Evolutionary conservation across 2,329 filamentous ascomycete species (phyloP).

Genomic region (Chrysoporthe puriensis): DNA sequence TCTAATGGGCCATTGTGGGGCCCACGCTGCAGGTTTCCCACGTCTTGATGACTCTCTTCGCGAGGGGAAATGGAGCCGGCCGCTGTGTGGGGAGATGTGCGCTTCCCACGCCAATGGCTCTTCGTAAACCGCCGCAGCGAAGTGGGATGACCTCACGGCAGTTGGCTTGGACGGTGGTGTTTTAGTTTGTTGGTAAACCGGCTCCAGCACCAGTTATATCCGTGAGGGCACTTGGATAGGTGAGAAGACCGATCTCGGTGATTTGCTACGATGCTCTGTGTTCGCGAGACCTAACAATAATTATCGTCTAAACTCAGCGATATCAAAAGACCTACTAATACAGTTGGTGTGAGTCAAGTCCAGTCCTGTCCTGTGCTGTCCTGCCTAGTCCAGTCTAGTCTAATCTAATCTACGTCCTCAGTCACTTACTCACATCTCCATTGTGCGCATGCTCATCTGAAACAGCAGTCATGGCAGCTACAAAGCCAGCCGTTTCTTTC

Average conservation of each 20-base stretch:
- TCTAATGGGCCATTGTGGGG: slow-evolving; percentile 1
- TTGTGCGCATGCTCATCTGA: neutral
- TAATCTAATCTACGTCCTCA: neutral
- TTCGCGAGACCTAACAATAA: neutral
- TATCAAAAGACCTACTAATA: no score
- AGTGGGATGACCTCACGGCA: neutral
- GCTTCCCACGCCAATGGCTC: neutral
- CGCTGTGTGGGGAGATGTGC: slow-evolving; percentile 13
- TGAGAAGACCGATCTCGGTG: slow-evolving; percentile 15
- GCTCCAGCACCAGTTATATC: neutral
- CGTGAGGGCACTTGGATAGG: neutral
- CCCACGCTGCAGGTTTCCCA: neutral
- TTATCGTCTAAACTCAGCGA: no score
- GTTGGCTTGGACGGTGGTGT: neutral
- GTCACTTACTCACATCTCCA: neutral
- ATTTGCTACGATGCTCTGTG: neutral
- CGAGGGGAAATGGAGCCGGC: slow-evolving; percentile 2
- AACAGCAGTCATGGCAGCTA: slow-evolving; percentile 34
- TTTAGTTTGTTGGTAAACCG: neutral
- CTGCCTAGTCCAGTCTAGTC: no score
- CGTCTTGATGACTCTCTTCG: slow-evolving; percentile 3
- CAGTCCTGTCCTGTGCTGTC: no score
- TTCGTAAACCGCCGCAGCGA: neutral
- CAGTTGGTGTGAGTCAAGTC: no score
- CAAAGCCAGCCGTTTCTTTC: slow-evolving; percentile 58